Conservation (phyloP, 2,329 filamentous ascomycete species). For the Fusarium sp. region DNA sequence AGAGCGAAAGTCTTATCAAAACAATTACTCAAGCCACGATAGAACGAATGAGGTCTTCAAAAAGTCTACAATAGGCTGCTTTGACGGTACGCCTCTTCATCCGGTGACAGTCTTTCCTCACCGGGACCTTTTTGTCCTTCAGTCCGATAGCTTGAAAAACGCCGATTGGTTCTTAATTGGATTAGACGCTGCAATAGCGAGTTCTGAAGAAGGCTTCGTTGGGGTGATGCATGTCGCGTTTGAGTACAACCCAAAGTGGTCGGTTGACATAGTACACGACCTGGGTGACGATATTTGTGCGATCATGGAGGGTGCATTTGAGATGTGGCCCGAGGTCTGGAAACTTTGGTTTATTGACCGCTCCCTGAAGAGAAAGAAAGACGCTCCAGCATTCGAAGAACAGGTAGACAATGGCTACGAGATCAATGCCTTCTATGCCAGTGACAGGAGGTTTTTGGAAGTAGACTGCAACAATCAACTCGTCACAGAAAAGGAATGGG, state of each 20-base stretch:
- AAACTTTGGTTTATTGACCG: no score
- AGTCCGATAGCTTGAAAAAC: not conserved
- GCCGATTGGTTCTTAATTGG: rapidly evolving
- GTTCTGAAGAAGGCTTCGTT: rapidly evolving
- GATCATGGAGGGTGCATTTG: no score
- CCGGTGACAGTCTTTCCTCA: not conserved
- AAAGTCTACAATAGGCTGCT: not conserved
- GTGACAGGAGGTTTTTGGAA: no score
- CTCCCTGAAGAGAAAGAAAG: no score
- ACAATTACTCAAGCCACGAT: rapidly evolving
- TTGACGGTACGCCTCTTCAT: not conserved
- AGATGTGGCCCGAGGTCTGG: no score
- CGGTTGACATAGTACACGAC: no score
- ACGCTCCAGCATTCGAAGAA: no score
- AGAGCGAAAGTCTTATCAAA: rapidly evolving
- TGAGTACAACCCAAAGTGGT: not conserved
- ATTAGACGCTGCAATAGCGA: not conserved
- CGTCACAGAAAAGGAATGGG: no score
- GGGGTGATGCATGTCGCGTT: not conserved
- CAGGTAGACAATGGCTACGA: no score
- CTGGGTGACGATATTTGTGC: no score
- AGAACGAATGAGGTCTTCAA: not conserved
- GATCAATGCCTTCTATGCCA: no score
- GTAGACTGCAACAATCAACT: no score
- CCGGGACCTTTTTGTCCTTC: conserved; percentile 15